Base-by-base conservation (phyloP, 345 rosid genomes). In the Acer campestre region DNA sequence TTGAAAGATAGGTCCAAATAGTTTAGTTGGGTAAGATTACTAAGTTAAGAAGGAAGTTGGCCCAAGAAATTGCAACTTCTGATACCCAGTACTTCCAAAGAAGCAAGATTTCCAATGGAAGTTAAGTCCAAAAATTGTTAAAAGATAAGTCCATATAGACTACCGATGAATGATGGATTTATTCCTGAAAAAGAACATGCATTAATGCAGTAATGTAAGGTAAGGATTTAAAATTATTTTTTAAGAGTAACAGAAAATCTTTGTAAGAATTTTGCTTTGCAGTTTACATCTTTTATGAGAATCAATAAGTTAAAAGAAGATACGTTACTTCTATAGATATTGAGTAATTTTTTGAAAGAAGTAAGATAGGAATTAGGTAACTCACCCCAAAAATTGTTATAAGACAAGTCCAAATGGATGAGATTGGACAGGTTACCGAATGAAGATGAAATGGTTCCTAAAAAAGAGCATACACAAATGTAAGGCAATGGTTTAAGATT, bases 21-120 rank as follows among this genome's bases (percentile, higher is more conserved):
- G 2, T 6, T n/a, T 6, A 78, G 76, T 1, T 35, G 27, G 35
- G 38, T 13, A 7, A 82, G 64, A n/a, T 82, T 64, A 10, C 58
- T 13, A 4, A 78, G 49, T 9, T 46, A 70, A 49, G 51, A 58
- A 12, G 61, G 79, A 20, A 55, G 25, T n/a, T 27, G 8, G 3
- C 80, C 80, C 0, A 20, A 12, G 14, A 82, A 46, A 46, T 4
- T 1, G 67, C 25, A 27, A 12, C 0, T 0, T 1, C 0, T 0
- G 2, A 66, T 40, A 18, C 17, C 20, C 0, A 73, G 58, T 38
- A 35, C 1, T 48, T 40, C 3, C 66, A 74, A 51, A 8, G n/a
- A 7, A 68, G 2, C 7, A 38, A 79, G 74, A 61, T 18, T 29
- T 29, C 42, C 44, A 6, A 6, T 4, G 16, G 48, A 68, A 61